Evolutionary conservation across 441 rosid genomes (phyloP), one percentile per base, ranked within the genome.

Genomic region (Kokia cookei): DNA sequence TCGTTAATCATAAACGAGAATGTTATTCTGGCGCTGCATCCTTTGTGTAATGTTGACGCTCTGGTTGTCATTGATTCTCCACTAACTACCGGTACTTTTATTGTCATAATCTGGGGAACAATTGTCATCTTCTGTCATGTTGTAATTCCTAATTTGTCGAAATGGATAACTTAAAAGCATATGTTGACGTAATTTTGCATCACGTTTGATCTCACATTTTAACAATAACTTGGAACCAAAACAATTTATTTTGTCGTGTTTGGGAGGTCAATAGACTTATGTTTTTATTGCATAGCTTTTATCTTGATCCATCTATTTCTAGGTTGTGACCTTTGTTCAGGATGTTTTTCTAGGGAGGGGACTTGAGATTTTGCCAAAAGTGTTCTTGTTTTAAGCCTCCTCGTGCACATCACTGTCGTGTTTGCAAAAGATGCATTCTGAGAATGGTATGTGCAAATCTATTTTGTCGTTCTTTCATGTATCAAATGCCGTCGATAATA

Each of bases 331-430:
- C 71, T 53, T 61, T 77, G 17, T 22, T 81, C 76, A 55, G 67
- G 54, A 78, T 68, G 40, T 78, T 71, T 71, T 83, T 32, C 37
- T 90, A 94, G 97, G 97, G 97, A 75, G 95, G 94, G 76, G 94
- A 92, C 76, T 84, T 90, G 84, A 88, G 98, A 76, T 89, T 83
- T 80, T 94, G 98, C 79, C 97, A 91, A 82, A 94, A 94, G 85
- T 94, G 98, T 79, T 84, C 90, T 66, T 86, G 80, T 69, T 84
- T 72, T 80, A 94, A 94, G 76, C 97, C 98, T 77, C 94, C 97
- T 0, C 93, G 97, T 74, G 95, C 98, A 17, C 97, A 94, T 80
- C 98, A 94, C 77, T 94, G 97, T 47, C 95, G 98, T 35, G 89
- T 91, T 80, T 94, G 98, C 84, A 91, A 83, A 85, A 83, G 94